Conservation (phyloP, 768 basidiomycete genomes). For the Lentinula detonsa region DNA sequence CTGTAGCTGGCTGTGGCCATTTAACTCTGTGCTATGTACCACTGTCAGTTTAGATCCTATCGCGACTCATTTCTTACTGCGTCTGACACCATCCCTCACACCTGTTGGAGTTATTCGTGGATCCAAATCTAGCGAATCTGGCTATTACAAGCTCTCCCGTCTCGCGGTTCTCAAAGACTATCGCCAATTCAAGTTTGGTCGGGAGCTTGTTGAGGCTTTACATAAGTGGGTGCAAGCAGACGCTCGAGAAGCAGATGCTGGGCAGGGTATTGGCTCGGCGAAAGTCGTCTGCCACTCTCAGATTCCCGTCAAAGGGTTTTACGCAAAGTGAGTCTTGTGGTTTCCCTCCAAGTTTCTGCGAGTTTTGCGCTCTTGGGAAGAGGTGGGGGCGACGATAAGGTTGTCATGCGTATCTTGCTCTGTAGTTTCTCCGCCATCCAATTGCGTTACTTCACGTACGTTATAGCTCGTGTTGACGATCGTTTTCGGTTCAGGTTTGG, state of each 20-base stretch:
- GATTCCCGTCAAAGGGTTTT: conserved; percentile 65
- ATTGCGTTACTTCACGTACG: neutral
- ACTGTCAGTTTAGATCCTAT: conserved; percentile 49
- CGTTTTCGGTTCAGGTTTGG: conserved; percentile 45
- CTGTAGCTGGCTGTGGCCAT: neutral
- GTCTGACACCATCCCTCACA: conserved; percentile 50
- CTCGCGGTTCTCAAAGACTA: conserved; percentile 64
- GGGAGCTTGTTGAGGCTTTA: conserved; percentile 54
- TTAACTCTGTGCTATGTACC: neutral
- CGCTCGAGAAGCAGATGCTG: conserved; percentile 19
- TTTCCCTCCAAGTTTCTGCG: neutral
- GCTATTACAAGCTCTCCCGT: conserved; percentile 68
- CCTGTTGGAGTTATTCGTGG: conserved; percentile 71
- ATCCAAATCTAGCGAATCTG: conserved; percentile 25
- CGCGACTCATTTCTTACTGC: conserved; percentile 68
- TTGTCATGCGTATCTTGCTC: neutral
- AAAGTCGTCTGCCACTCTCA: conserved; percentile 66
- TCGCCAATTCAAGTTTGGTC: conserved; percentile 59
- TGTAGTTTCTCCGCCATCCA: conserved; percentile 12
- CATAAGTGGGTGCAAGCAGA: conserved; percentile 54
- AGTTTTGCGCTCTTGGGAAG: neutral
- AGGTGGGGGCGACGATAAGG: neutral
- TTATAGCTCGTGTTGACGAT: conserved; percentile 10
- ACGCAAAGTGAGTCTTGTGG: conserved; percentile 57
- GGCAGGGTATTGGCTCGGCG: conserved; percentile 14